A percentile compares a stretch with the other conserved stretches of the same genome.
Evolutionary conservation across 169 alveolate genomes (phyloP).

Genomic region (Blepharisma undulans): DNA sequence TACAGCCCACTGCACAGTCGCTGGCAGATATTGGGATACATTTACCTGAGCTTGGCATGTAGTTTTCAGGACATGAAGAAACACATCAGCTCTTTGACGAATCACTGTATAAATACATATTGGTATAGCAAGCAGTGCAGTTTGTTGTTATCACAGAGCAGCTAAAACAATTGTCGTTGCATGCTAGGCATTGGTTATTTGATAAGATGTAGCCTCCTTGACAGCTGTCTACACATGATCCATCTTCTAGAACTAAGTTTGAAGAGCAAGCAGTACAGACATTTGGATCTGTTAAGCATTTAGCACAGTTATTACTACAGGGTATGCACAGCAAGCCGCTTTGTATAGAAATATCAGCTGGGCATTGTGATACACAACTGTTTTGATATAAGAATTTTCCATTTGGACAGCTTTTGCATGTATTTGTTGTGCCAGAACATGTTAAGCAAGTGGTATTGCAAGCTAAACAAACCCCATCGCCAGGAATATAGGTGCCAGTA

Average conservation of each 20-base stretch:
- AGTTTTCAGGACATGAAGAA: background rate
- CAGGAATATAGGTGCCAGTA: slow-evolving; percentile 1
- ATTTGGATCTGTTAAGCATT: slow-evolving; percentile 4
- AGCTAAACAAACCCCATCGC: slow-evolving; percentile 9
- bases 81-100: background rate
- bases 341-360: background rate
- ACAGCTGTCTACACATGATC: slow-evolving; percentile 26
- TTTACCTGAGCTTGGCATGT: background rate
- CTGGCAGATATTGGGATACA: background rate
- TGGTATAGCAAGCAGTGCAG: slow-evolving; percentile 31
- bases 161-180: slow-evolving; percentile 13
- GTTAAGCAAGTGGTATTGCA: slow-evolving; percentile 3
- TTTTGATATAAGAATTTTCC: slow-evolving; percentile 3
- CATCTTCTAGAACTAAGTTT: background rate
- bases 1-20: slow-evolving; percentile 32
- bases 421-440: background rate
- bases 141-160: slow-evolving; percentile 11
- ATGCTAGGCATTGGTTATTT: background rate
- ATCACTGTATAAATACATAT: background rate
- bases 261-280: slow-evolving; percentile 12
- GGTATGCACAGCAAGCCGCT: background rate
- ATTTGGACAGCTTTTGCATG: slow-evolving; percentile 1
- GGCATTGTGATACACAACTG: background rate
- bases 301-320: background rate
- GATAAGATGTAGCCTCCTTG: background rate